phyloP scores from a whole-genome alignment of 1,284 basidiomycete species.

The Rhodotorula sp. region DNA sequence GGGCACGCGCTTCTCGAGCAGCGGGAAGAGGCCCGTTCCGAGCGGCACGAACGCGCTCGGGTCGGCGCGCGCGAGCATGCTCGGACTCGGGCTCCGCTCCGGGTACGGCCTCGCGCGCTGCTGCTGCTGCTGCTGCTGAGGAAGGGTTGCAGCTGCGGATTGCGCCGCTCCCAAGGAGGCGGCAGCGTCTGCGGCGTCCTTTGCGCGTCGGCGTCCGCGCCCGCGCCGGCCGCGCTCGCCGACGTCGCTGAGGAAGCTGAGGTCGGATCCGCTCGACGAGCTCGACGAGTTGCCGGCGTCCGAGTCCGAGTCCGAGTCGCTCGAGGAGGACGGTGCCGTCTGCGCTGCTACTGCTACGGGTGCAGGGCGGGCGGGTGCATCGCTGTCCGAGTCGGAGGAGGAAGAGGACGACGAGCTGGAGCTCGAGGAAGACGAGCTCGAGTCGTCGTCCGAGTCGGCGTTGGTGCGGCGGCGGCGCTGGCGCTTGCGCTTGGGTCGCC shows the following conservation, averaged over 20 bases:
- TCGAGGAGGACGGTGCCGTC: neutral
- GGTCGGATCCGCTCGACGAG: conserved; percentile 20
- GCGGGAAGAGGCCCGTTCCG: conserved; percentile 30
- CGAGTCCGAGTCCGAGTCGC: conserved; percentile 1
- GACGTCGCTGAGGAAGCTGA: conserved; percentile 26
- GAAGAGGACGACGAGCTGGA: conserved; percentile 10
- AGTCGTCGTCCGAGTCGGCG: conserved; percentile 15
- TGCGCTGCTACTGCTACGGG: neutral
- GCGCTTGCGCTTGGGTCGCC: conserved; percentile 39
- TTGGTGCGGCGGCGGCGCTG: conserved; percentile 32
- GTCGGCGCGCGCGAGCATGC: conserved; percentile 11
- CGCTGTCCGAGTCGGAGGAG: conserved; percentile 1
- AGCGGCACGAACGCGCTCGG: conserved; percentile 34
- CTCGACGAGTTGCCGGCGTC: neutral
- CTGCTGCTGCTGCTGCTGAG: neutral
- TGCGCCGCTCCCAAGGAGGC: neutral
- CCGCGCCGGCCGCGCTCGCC: conserved; percentile 19
- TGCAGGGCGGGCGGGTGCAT: neutral
- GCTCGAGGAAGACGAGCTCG: conserved; percentile 16
- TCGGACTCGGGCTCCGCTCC: conserved; percentile 30
- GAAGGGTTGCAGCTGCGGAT: neutral
- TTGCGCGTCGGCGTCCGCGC: conserved; percentile 5
- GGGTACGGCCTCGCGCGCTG: conserved; percentile 30
- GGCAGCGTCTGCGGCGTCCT: conserved; percentile 1
- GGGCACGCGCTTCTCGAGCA: conserved; percentile 19